Base-by-base conservation (phyloP, 805 yeast genomes). In the Starmerella geochares region DNA sequence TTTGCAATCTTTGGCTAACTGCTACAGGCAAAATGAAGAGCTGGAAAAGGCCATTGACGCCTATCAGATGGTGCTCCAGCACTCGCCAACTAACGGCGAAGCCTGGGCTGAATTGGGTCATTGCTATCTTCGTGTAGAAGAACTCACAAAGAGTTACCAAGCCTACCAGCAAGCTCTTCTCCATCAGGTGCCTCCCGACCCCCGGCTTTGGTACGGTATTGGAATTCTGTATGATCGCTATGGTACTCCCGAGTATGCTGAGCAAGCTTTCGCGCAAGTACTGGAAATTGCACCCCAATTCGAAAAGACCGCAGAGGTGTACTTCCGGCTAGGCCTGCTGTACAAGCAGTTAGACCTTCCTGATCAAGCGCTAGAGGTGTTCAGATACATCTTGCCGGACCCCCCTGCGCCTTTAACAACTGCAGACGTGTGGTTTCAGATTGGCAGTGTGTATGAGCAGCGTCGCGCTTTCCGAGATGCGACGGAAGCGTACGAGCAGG, bases 391-490 rank as follows among this genome's bases (percentile, higher is more conserved):
- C 55, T 69, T 92, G 57, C 74, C 80, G 51, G 83, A 81, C 67
- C 97, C 98, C 0, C 98, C 98, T 1, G 82, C 86, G 48, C 98
- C 98, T 1, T 72, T 92, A 56, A 88, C 96, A 42, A 95, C 86
- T 65, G 86, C 95, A 46, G 98, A 92, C 65, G 94, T 92, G 48
- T 92, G 97, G 97, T 92, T 92, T 71, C 98, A 92, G 69, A 84
- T 92, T 55, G 98, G 98, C 36, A 83, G 87, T 28, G 97, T 92
- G 1, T 75, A 92, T 60, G 98, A 92, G 66, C 95, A 84, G 63
- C 90, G 85, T 69, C 80, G 86, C 61, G 95, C 87, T 62, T 90
- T 85, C 76, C 78, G 75, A 54, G 86, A 88, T 33, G 97, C 98
- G 2, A 80, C 81, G 60, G 96, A 88, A 55, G 97, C 97, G 8